These are phyloP conservation scores for Fusarium phyllophilum DNA, from an alignment of 2,329 filamentous ascomycete genomes.

Conservation along the genomic window DNA sequence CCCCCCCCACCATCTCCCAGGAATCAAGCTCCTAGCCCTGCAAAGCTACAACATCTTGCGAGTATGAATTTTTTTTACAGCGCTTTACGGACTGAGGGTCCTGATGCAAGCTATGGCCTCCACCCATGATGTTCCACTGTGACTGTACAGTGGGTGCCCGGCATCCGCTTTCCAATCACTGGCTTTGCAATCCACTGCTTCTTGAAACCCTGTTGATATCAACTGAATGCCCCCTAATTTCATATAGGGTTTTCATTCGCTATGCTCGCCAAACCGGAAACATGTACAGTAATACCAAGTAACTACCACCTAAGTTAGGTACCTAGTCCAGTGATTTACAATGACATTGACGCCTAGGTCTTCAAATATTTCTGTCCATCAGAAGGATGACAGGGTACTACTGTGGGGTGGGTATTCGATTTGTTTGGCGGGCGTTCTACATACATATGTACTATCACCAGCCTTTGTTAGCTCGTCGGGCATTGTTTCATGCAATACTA, in stretches of 20 bases:
- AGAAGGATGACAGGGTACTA: neutral
- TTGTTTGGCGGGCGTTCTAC: slow-evolving; percentile 18
- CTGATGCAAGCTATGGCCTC: slow-evolving; percentile 4
- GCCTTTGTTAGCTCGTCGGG: neutral
- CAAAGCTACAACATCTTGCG: slow-evolving; percentile 34
- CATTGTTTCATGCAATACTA: slow-evolving; percentile 8
- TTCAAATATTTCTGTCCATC: neutral
- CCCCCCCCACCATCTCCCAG: slow-evolving; percentile 35
- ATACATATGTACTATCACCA: slow-evolving; percentile 4
- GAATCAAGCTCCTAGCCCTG: slow-evolving; percentile 39
- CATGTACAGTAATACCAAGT: neutral
- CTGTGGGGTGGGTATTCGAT: neutral
- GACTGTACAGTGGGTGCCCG: neutral
- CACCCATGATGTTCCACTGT: neutral
- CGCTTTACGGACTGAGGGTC: slow-evolving; percentile 7
- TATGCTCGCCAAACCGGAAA: slow-evolving; percentile 23
- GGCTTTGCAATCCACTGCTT: slow-evolving; percentile 16
- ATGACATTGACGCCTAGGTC: neutral
- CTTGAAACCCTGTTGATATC: slow-evolving; percentile 18
- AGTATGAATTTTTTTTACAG: slow-evolving; percentile 11
- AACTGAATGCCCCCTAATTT: neutral
- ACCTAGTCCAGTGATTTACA: slow-evolving; percentile 10
- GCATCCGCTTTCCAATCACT: neutral
- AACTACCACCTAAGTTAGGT: neutral
- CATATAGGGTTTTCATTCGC: slow-evolving; percentile 1